Conservation (phyloP, 495 filamentous ascomycete species). For the Penicillium diatomitis region DNA sequence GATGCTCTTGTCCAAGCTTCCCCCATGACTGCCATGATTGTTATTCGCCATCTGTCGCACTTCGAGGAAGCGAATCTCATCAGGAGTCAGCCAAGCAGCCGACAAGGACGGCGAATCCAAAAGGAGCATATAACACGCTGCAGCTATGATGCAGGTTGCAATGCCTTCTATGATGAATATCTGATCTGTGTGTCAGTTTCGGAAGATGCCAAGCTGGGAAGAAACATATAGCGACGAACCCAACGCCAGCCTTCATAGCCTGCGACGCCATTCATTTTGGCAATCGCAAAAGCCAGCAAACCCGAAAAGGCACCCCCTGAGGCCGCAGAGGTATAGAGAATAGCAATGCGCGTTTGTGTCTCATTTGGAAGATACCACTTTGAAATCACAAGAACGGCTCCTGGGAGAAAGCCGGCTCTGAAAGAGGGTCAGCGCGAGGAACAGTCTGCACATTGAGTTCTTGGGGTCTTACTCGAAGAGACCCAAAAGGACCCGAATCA, state of each 20-base stretch:
- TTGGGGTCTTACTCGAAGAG: conserved; percentile 10
- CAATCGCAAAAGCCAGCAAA: conserved; percentile 55
- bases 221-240: conserved; percentile 11
- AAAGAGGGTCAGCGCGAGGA: neutral
- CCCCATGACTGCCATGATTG: neutral
- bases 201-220: neutral
- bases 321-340: conserved; percentile 57
- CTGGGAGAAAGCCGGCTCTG: conserved; percentile 50
- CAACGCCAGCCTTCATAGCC: conserved; percentile 59
- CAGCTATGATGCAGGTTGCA: conserved; percentile 32
- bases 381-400: conserved; percentile 57
- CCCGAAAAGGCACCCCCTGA: conserved; percentile 59
- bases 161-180: conserved; percentile 59
- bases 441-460: neutral
- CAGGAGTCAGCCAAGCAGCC: conserved; percentile 8
- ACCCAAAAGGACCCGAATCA: conserved; percentile 12
- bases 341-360: conserved; percentile 54
- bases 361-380: conserved; percentile 61
- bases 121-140: conserved; percentile 11
- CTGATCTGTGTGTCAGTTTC: neutral
- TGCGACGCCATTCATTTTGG: conserved; percentile 52
- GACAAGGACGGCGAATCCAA: conserved; percentile 12
- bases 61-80: conserved; percentile 14
- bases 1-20: conserved; percentile 1
- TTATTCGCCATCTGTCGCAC: conserved; percentile 1